Evolutionary conservation across 805 yeast genomes (phyloP).

Genomic region (Brettanomyces bruxellensis): DNA sequence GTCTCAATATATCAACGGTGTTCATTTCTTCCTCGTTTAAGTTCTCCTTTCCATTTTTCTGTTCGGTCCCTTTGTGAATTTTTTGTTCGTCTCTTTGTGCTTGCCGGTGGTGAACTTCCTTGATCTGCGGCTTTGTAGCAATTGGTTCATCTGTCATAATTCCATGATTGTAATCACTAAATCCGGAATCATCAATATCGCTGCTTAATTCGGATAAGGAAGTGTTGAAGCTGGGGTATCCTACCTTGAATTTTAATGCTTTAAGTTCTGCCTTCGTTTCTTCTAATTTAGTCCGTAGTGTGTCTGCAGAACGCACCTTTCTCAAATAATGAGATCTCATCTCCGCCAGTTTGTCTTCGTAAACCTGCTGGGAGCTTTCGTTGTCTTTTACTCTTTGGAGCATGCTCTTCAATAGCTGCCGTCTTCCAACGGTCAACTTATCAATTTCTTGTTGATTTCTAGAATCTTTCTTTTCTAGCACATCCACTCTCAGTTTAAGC

Average conservation of each 20-base stretch:
- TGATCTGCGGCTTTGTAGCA: too few species aligned
- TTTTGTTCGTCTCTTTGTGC: conserved; percentile 1
- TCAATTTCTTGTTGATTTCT: not conserved
- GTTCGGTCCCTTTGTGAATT: not conserved
- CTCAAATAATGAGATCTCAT: conserved; percentile 6
- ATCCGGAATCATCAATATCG: too few species aligned
- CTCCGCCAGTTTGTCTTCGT: conserved; percentile 13
- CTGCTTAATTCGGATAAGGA: too few species aligned
- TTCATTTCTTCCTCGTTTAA: not conserved
- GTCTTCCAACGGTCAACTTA: not conserved
- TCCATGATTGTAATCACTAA: too few species aligned
- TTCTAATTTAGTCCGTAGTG: not conserved
- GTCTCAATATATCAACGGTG: not conserved
- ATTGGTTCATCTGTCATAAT: too few species aligned
- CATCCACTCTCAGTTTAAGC: not conserved
- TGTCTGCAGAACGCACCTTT: conserved; percentile 7
- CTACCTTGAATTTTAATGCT: too few species aligned
- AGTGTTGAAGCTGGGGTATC: too few species aligned
- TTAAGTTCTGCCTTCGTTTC: conserved; percentile 3
- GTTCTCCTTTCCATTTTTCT: too few species aligned
- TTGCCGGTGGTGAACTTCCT: not conserved
- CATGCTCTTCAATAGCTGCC: not conserved
- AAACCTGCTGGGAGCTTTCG: conserved; percentile 6
- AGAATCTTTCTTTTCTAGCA: not conserved
- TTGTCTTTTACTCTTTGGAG: not conserved